Evolutionary conservation across 129 eudicot species (phyloP).

Genomic region (Lactuca saligna): DNA sequence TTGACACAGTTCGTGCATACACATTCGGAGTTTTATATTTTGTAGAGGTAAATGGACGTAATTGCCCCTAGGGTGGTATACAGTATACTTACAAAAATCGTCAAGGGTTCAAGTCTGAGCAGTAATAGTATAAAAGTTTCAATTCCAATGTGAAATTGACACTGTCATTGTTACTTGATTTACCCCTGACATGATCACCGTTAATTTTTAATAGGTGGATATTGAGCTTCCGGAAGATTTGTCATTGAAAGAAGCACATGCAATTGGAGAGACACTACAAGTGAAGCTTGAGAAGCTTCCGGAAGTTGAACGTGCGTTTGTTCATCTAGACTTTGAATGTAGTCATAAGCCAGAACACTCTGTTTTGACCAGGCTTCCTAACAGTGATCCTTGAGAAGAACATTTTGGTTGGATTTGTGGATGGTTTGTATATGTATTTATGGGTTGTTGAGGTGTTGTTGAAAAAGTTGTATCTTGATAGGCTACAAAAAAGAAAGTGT

Average conservation of each 20-base stretch:
- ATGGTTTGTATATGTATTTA: not conserved
- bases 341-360: constrained; percentile 91
- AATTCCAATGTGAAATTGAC: not conserved
- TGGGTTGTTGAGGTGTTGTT: not conserved
- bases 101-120: too few species aligned
- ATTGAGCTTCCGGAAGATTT: constrained; percentile 87
- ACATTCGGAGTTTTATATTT: constrained; percentile 87
- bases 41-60: constrained; percentile 60
- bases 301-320: constrained; percentile 90
- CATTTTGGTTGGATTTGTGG: not conserved
- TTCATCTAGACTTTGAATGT: constrained; percentile 86
- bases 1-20: constrained; percentile 89
- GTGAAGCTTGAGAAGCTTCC: constrained; percentile 73
- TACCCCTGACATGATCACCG: too few species aligned
- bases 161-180: too few species aligned
- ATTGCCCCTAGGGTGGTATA: too few species aligned
- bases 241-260: constrained; percentile 81
- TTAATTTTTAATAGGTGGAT: constrained; percentile 52
- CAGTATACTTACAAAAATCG: too few species aligned
- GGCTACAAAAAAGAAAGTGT: constrained; percentile 12
- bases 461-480: not conserved
- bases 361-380: constrained; percentile 70
- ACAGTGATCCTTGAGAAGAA: constrained; percentile 51
- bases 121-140: not conserved
- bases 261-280: constrained; percentile 76